phyloP scores from a whole-genome alignment of 352 stramenopile species.

The Phytophthora palmivora region DNA sequence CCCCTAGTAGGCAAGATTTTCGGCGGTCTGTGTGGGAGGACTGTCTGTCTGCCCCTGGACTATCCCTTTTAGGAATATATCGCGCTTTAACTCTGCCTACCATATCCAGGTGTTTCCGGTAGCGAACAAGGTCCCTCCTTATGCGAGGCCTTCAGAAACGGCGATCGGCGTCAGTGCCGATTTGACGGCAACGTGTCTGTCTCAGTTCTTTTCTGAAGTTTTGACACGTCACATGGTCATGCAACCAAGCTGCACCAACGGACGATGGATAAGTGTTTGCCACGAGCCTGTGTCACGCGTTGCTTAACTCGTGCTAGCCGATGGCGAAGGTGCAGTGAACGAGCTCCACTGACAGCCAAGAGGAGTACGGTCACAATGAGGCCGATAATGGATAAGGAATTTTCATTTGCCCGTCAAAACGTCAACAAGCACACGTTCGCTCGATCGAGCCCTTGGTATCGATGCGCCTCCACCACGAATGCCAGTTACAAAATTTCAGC shows the following conservation, averaged over 20 bases:
- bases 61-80: too few species aligned
- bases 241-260: constrained; percentile 19
- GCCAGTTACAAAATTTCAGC: constrained; percentile 13
- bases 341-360: constrained; percentile 6
- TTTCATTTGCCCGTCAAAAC: constrained; percentile 18
- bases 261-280: constrained; percentile 24
- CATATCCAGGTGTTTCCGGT: background rate
- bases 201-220: constrained; percentile 38
- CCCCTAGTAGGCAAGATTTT: constrained; percentile 1
- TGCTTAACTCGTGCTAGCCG: constrained; percentile 10
- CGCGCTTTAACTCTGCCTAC: constrained; percentile 11
- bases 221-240: constrained; percentile 28
- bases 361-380: constrained; percentile 16
- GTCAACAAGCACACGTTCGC: constrained; percentile 8
- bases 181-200: constrained; percentile 10
- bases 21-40: constrained; percentile 16
- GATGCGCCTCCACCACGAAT: constrained; percentile 7
- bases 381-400: constrained; percentile 25
- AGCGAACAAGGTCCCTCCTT: background rate
- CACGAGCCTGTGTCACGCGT: constrained; percentile 18
- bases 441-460: background rate
- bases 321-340: constrained; percentile 5
- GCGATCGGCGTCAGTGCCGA: background rate
- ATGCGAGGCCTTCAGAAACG: background rate
- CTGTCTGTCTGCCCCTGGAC: constrained; percentile 23